A percentile compares a stretch with the other conserved stretches of the same genome.
Evolutionary conservation across 2,329 filamentous ascomycete genomes (phyloP).

Genomic region (Tolypocladium inflatum): DNA sequence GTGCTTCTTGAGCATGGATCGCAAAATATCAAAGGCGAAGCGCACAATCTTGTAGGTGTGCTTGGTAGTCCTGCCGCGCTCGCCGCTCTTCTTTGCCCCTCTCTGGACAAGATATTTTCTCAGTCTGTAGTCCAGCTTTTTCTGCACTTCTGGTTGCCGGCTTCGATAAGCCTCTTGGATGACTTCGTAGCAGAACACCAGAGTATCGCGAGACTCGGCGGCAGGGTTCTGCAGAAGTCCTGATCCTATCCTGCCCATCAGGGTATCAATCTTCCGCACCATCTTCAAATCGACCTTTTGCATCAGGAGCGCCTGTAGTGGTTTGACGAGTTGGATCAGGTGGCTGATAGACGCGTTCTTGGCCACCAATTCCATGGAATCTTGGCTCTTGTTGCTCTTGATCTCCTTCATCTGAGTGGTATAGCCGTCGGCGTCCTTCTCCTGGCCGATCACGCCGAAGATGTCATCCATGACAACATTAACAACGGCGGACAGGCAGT

Average conservation of each 20-base stretch:
- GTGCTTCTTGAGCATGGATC: constrained; percentile 78
- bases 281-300: constrained; percentile 79
- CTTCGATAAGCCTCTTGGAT: constrained; percentile 77
- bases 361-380: constrained; percentile 90
- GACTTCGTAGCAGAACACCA: constrained; percentile 94
- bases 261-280: constrained; percentile 81
- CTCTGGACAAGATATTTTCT: constrained; percentile 74
- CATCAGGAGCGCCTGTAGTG: constrained; percentile 67
- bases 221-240: constrained; percentile 77
- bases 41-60: constrained; percentile 80
- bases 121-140: constrained; percentile 51
- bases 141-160: constrained; percentile 38
- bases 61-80: constrained; percentile 63
- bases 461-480: constrained; percentile 94
- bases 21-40: constrained; percentile 80
- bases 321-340: constrained; percentile 66
- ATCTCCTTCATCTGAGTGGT: constrained; percentile 94
- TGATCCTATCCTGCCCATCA: constrained; percentile 72
- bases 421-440: constrained; percentile 96
- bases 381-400: constrained; percentile 95
- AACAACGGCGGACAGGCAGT: constrained; percentile 71
- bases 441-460: constrained; percentile 83
- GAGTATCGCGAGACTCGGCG: constrained; percentile 67
- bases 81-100: constrained; percentile 63
- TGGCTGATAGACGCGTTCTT: constrained; percentile 68